Evolutionary conservation across 768 basidiomycete species (phyloP), one percentile per base, ranked within the genome.

Genomic region (Saitozyma sp.): DNA sequence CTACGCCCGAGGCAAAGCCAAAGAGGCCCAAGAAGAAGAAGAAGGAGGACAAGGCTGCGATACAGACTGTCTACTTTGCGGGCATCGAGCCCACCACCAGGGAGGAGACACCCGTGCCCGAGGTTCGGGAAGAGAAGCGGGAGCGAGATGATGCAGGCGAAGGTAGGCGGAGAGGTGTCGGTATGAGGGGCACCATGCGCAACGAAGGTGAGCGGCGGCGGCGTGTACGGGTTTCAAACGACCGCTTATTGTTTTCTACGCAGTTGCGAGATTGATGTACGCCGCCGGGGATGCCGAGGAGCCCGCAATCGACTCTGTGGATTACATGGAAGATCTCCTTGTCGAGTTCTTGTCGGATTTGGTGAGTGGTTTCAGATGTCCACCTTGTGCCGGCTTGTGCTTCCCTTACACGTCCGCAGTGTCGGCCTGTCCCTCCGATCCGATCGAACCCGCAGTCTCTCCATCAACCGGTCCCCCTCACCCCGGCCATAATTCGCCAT

Each of bases 241-340:
- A 6, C 8, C 52, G 29, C 54, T 65, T 48, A 60, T 61, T 45
- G 45, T 46, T 6, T 46, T n/a, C 14, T 6, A 43, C 20, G 6
- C 56, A 76, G 74, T 76, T 29, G 62, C 69, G 7, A 49, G 66
- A 46, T 54, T 76, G 19, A 76, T 76, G 74, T 76, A 73, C 59
- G 74, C 66, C n/a, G 62, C 65, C 17, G 74, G 74, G 11, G 74
- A 76, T 46, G 71, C 73, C 1, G n/a, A 43, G 3, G 70, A 71
- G 37, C 74, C 74, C 2, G 60, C 63, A 29, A 39, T 64, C 14
- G 70, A 76, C 39, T 64, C 74, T 1, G 68, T 73, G 29, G 71
- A 76, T 46, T 69, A 66, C 41, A 61, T 76, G 58, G 74, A 76
- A 56, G 74, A 76, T 55, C 66, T 76, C 37, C 62, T 73, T 6